These are phyloP conservation scores for Cryptococcus sp. DNA, from an alignment of 1,284 basidiomycete genomes.

Conservation along the genomic window DNA sequence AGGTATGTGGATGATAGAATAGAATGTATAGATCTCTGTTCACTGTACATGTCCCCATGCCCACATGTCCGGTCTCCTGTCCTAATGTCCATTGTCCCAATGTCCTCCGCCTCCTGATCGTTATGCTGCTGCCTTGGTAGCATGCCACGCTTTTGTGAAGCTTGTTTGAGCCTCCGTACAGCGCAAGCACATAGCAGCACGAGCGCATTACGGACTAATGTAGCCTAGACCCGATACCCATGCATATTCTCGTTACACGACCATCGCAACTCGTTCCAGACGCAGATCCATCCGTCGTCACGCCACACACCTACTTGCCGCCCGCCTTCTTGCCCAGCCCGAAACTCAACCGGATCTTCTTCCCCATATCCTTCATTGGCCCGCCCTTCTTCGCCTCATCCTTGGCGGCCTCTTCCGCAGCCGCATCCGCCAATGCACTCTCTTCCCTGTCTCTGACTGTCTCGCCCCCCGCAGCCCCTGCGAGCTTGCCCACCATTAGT, in stretches of 20 bases:
- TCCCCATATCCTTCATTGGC: slow-evolving; percentile 25
- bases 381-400: slow-evolving; percentile 3
- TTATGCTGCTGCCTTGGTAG: no score
- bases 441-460: neutral
- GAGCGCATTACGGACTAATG: no score
- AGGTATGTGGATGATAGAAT: no score
- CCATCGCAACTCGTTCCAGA: neutral
- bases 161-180: no score
- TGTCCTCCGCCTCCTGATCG: no score
- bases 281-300: no score
- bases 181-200: no score
- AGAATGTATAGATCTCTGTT: no score
- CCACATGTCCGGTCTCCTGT: no score
- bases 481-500: slow-evolving; percentile 19
- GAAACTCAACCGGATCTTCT: slow-evolving; percentile 37
- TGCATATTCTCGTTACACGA: neutral
- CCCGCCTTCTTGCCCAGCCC: slow-evolving; percentile 24
- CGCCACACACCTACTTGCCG: slow-evolving; percentile 1
- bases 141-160: no score
- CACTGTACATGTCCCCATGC: no score
- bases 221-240: neutral
- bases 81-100: no score
- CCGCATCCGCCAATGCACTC: neutral
- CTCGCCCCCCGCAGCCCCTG: neutral
- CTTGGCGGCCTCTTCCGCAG: neutral